These are phyloP conservation scores for Fusarium ambrosium DNA, from an alignment of 2,329 filamentous ascomycete species.

Conservation along the genomic window DNA sequence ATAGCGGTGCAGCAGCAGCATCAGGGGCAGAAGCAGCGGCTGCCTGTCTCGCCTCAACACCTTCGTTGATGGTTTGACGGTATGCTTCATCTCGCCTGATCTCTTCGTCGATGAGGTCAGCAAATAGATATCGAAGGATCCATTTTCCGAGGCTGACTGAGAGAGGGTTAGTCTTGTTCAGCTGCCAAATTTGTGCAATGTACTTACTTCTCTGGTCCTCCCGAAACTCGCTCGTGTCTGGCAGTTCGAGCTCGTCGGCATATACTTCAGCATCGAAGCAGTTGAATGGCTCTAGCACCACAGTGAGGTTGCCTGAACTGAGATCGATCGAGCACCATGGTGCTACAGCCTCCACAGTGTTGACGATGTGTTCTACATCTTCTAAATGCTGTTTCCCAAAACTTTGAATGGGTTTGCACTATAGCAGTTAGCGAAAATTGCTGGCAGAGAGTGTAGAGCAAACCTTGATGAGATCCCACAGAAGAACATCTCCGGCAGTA, in stretches of 20 bases:
- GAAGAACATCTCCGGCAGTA: constrained; percentile 91
- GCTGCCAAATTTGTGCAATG: background rate
- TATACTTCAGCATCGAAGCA: constrained; percentile 99
- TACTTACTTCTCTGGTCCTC: constrained; percentile 92
- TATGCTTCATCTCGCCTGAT: constrained; percentile 83
- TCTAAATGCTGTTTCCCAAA: constrained; percentile 96
- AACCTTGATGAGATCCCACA: constrained; percentile 95
- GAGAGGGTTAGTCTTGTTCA: constrained; percentile 40
- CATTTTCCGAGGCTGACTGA: constrained; percentile 97
- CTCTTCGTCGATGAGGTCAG: constrained; percentile 89
- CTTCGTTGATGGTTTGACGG: constrained; percentile 76
- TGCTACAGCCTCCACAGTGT: constrained; percentile 88
- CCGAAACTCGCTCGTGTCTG: constrained; percentile 82
- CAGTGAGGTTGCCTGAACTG: constrained; percentile 90
- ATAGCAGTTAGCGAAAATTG: constrained; percentile 25
- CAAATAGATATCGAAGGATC: constrained; percentile 93
- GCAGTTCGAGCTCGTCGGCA: constrained; percentile 85
- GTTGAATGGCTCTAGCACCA: constrained; percentile 92
- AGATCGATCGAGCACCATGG: constrained; percentile 98
- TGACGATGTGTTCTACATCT: constrained; percentile 88
- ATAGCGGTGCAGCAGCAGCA: constrained; percentile 72
- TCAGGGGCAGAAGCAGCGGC: constrained; percentile 57
- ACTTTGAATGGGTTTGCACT: constrained; percentile 90
- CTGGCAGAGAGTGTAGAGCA: constrained; percentile 33
- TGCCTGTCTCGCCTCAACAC: constrained; percentile 69